A percentile compares a stretch with the other conserved stretches of the same genome.
phyloP scores from a whole-genome alignment of 1,284 basidiomycete species.

The Lentinus polychrous region DNA sequence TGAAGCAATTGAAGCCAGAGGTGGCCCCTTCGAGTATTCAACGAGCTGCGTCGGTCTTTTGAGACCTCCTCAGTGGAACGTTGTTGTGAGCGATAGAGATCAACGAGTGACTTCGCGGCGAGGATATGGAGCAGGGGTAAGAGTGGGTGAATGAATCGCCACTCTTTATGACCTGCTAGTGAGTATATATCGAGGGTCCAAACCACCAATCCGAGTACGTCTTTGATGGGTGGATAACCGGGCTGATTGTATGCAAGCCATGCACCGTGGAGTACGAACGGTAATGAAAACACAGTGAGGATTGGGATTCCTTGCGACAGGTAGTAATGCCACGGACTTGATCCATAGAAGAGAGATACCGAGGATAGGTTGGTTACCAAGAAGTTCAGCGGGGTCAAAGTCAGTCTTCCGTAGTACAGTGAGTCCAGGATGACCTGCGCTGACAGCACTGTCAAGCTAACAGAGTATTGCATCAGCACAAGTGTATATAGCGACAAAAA shows the following conservation, averaged over 20 bases:
- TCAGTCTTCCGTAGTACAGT: constrained; percentile 58
- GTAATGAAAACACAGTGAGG: constrained; percentile 66
- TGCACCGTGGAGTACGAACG: constrained; percentile 62
- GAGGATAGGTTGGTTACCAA: constrained; percentile 72
- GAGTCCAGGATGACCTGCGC: constrained; percentile 53
- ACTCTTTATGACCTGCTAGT: constrained; percentile 87
- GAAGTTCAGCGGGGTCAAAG: constrained; percentile 81
- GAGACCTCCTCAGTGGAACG: neutral
- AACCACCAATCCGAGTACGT: constrained; percentile 44
- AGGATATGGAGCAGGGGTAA: constrained; percentile 83
- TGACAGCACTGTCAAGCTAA: constrained; percentile 32
- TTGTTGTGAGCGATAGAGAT: constrained; percentile 12
- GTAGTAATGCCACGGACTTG: constrained; percentile 85
- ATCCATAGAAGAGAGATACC: constrained; percentile 93
- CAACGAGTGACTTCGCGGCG: constrained; percentile 64
- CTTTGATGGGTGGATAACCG: constrained; percentile 24
- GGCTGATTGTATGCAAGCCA: constrained; percentile 28
- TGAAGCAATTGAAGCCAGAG: constrained; percentile 43
- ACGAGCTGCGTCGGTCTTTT: constrained; percentile 7
- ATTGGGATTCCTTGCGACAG: constrained; percentile 83
- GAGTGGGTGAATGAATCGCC: constrained; percentile 92
- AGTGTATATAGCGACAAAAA: neutral
- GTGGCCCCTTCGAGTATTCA: constrained; percentile 31
- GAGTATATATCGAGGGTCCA: constrained; percentile 78
- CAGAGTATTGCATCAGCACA: neutral